Evolutionary conservation across 345 rosid genomes (phyloP).

Genomic region (Mangifera indica): DNA sequence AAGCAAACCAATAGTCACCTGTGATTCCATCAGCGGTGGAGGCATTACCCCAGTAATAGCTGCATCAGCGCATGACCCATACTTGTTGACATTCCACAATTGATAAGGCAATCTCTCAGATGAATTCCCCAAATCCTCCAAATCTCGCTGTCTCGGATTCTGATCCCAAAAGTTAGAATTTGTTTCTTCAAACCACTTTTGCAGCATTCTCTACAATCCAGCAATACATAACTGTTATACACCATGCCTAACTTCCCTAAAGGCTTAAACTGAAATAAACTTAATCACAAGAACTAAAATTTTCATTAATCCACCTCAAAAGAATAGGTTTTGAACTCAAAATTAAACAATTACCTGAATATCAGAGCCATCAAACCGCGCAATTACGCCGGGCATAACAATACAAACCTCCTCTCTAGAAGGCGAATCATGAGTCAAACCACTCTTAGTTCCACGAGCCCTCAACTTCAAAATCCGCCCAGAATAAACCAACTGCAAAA

Average conservation of each 20-base stretch:
- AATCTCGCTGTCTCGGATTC: slow-evolving; percentile 41
- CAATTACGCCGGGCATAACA: slow-evolving; percentile 72
- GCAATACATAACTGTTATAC: background rate
- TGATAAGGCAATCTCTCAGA: slow-evolving; percentile 63
- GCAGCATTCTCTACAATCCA: slow-evolving; percentile 59
- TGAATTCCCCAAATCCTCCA: slow-evolving; percentile 43
- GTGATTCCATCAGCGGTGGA: slow-evolving; percentile 84
- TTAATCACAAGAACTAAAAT: too few relatives aligned
- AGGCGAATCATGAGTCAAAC: slow-evolving; percentile 55
- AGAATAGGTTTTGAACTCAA: background rate
- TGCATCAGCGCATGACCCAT: slow-evolving; percentile 78
- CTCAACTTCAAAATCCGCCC: slow-evolving; percentile 67
- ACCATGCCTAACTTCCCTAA: slow-evolving; percentile 8
- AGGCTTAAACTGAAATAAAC: background rate
- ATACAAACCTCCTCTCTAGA: slow-evolving; percentile 69
- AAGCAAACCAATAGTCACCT: slow-evolving; percentile 46
- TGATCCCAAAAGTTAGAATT: slow-evolving; percentile 76
- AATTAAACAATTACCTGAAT: slow-evolving; percentile 50
- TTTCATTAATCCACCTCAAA: background rate
- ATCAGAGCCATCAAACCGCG: slow-evolving; percentile 81
- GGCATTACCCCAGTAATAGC: slow-evolving; percentile 91
- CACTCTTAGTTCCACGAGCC: slow-evolving; percentile 68
- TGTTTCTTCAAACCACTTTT: slow-evolving; percentile 59
- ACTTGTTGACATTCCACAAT: slow-evolving; percentile 85
- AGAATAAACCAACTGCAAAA: slow-evolving; percentile 56